Evolutionary conservation across 768 basidiomycete species (phyloP), one percentile per base, ranked within the genome.

Genomic region (Tubosaeta brunneosetosa): DNA sequence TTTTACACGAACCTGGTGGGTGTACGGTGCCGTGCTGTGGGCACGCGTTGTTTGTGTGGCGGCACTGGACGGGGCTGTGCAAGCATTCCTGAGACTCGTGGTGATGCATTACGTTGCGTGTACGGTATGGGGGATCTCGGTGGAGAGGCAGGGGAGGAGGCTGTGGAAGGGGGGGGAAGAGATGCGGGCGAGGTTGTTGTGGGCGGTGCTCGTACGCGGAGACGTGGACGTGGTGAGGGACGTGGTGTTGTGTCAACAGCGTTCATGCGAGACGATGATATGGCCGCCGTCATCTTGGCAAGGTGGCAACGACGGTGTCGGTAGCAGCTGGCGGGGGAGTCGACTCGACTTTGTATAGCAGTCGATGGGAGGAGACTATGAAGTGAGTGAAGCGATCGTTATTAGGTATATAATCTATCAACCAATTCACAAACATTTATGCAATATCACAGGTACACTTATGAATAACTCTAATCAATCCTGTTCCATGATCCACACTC

Each of bases 11-110:
- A 97, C 68, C 86, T 97, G 64, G 76, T 95, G 51, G 1, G 72
- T 97, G n/a, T 98, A 94, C 70, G 89, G 91, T 62, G 81, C 91
- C 4, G 84, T 93, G 59, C 97, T 94, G 95, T 67, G 81, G 85
- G 2, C 84, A 97, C 62, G 76, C 78, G 0, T 67, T 83, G 1
- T 98, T 98, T 78, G 86, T 61, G 72, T 88, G 16, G 74, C 78
- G 10, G 60, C 55, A 74, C 40, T 74, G 73, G 55, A 41, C 5
- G 33, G 66, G 12, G 59, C 65, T 17, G 56, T 78, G 1, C 73
- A 78, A 6, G 87, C 80, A 0, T 87, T 93, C 61, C 58, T 88
- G 52, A 73, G 79, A 42, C 67, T 84, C 40, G 70, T 94, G 8
- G 88, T 88, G 2, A 60, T 91, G 13, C 91, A 94, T 61, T 92